Percentiles rank a stretch among this genome's conserved stretches.
These are phyloP conservation scores for Fusarium oligoseptatum DNA, from an alignment of 2,329 filamentous ascomycete species.

Conservation along the genomic window DNA sequence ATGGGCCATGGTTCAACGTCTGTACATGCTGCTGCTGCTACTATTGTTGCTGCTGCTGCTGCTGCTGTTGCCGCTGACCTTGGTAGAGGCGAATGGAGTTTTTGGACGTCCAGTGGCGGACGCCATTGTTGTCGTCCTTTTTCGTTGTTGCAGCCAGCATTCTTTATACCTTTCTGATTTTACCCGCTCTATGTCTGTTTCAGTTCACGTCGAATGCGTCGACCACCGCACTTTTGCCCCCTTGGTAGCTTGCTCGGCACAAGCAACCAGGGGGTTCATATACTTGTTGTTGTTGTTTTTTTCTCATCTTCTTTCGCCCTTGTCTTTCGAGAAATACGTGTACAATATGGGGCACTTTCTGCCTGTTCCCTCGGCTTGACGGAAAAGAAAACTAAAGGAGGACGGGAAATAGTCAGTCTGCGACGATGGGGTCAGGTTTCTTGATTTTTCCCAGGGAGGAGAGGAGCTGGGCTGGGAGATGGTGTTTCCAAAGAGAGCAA, in stretches of 20 bases:
- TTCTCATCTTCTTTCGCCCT: slow-evolving; percentile 29
- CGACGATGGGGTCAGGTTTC: slow-evolving; percentile 21
- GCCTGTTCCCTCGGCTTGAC: slow-evolving; percentile 23
- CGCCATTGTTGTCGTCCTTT: slow-evolving; percentile 34
- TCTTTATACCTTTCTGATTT: slow-evolving; percentile 36
- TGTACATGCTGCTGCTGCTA: slow-evolving; percentile 36
- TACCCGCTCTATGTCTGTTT: slow-evolving; percentile 21
- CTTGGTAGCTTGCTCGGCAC: slow-evolving; percentile 20
- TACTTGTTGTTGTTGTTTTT: slow-evolving; percentile 31
- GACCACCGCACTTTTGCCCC: slow-evolving; percentile 7
- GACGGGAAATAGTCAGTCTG: slow-evolving; percentile 1
- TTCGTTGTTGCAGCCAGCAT: slow-evolving; percentile 24
- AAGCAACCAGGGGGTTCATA: slow-evolving; percentile 10
- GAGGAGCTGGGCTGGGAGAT: slow-evolving; percentile 32
- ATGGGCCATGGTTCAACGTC: slow-evolving; percentile 34
- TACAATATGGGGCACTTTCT: slow-evolving; percentile 41
- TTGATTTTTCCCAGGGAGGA: slow-evolving; percentile 13
- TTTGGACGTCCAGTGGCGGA: slow-evolving; percentile 37
- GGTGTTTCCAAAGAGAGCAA: slow-evolving; percentile 23
- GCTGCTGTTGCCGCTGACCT: slow-evolving; percentile 19
- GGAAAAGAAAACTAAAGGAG: slow-evolving; percentile 10
- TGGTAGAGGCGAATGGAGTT: slow-evolving; percentile 47
- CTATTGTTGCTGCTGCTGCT: background rate
- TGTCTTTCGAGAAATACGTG: slow-evolving; percentile 38
- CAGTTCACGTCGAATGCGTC: slow-evolving; percentile 26